Evolutionary conservation across 495 filamentous ascomycete species (phyloP), one percentile per base, ranked within the genome.

Genomic region (Penicillium bialowiezense): DNA sequence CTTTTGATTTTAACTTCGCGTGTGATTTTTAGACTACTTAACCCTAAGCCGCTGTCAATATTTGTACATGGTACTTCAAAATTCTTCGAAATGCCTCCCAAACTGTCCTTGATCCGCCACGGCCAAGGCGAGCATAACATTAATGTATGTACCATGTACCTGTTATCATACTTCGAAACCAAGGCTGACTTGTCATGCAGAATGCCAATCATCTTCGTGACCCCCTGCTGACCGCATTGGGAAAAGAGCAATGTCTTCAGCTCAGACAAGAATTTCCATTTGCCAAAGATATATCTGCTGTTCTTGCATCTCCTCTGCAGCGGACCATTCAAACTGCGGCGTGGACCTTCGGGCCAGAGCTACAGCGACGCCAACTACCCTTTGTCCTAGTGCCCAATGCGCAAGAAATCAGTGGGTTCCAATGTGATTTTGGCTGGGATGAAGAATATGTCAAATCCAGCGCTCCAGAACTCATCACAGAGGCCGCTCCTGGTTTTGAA

Each of bases 271-370:
- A 35, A 2, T 55, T 50, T 28, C 55, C 48, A 13, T 48, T 39
- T 19, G 40, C 21, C 14, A 6, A 50, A 2, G 49, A 50, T 4
- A 24, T 62, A 19, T 31, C 37, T 5, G 21, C 43, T 21, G 41
- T 58, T 5, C 23, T 62, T 41, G 55, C 48, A 7, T 62, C 58
- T 33, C 58, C 54, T 3, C 29, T 62, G 13, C 33, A 36, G 20
- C 58, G 58, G 6, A 44, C 58, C 13, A 55, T 58, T 39, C 58
- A 62, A 38, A 58, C 58, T 7, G 58, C 58, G 1, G 58, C 58
- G 5, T 47, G 45, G 26, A 23, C 31, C 5, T 62, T 62, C 26
- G 48, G 35, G 0, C 54, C 58, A 13, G 43, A 28, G 17, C 21
- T 62, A 10, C 48, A 48, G 14, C 19, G 38, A n/a, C 54, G 54